A percentile compares a stretch with the other conserved stretches of the same genome.
phyloP scores from a whole-genome alignment of 2,329 filamentous ascomycete species.

The Niveomyces coronatus region DNA sequence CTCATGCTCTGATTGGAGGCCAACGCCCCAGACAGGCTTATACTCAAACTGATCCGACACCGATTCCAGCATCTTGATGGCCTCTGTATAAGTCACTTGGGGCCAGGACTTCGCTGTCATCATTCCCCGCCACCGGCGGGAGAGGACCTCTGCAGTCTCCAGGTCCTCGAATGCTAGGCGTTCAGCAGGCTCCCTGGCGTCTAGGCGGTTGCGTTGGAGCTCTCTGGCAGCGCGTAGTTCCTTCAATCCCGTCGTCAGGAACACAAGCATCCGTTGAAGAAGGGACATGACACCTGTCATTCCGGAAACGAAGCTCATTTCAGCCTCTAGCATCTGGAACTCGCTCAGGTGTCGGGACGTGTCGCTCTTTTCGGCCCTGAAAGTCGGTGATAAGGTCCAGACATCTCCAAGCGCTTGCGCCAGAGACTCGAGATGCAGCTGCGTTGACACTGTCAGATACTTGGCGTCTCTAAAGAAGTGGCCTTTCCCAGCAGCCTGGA shows the following conservation, averaged over 20 bases:
- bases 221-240: slow-evolving; percentile 34
- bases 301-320: slow-evolving; percentile 67
- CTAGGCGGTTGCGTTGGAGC: slow-evolving; percentile 26
- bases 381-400: slow-evolving; percentile 89
- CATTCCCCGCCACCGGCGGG: slow-evolving; percentile 63
- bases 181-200: slow-evolving; percentile 29
- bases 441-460: slow-evolving; percentile 90
- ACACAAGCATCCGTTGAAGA: slow-evolving; percentile 67
- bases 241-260: slow-evolving; percentile 31
- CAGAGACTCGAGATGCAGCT: slow-evolving; percentile 88
- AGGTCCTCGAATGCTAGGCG: slow-evolving; percentile 33
- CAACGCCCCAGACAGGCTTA: slow-evolving; percentile 58
- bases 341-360: slow-evolving; percentile 91
- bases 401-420: slow-evolving; percentile 82
- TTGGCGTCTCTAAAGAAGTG: slow-evolving; percentile 79
- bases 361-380: slow-evolving; percentile 87
- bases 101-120: slow-evolving; percentile 51
- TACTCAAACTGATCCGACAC: slow-evolving; percentile 55
- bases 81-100: slow-evolving; percentile 72
- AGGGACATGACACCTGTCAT: slow-evolving; percentile 65
- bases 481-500: slow-evolving; percentile 36
- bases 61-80: slow-evolving; percentile 56
- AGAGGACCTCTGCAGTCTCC: slow-evolving; percentile 37
- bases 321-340: slow-evolving; percentile 97
- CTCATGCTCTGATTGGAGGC: slow-evolving; percentile 87